Evolutionary conservation across 306 rosid genomes (phyloP), one percentile per base, ranked within the genome.

Genomic region (Prosopis cineraria): DNA sequence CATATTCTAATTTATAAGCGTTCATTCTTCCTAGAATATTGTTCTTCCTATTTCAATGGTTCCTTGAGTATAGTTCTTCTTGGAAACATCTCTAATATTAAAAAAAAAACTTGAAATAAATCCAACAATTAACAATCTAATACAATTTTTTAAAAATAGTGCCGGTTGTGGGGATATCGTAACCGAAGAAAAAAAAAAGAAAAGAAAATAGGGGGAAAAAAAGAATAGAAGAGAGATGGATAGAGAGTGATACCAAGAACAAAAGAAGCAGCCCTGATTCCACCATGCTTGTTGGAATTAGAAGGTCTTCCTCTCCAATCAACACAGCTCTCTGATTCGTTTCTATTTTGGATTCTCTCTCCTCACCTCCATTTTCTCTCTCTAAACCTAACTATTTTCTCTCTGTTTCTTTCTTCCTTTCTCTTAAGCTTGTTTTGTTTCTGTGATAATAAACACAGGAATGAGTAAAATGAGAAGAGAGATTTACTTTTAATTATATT

Each of bases 291-390:
- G 71, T 58, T 22, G n/a, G 96, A 85, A 52, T 82, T 79, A 66
- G 98, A 89, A 67, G 91, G 93, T 85, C 89, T 85, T 60, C 97
- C 97, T 85, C 96, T 91, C 98, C 98, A 91, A 63, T 94, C 98
- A 45, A 88, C 79, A 14, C 79, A 73, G 44, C 50, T 36, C 22
- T 14, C 12, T 24, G 24, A 6, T 50, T 50, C 27, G 16, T 16
- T 1, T 6, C 56, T 48, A 1, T 2, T 19, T 17, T 48, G 24
- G 2, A 48, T 17, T 17, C 55, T 48, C 55, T 48, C 55, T 48
- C 24, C 50, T 3, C 4, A 36, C n/a, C n/a, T 44, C 50, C n/a
- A 44, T 44, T 43, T 40, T 40, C 44, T 43, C 47, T 43, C 47
- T 43, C 3, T 43, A 10, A 44, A 44, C 3, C 10, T 44, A 36